Percentiles rank a stretch among this genome's conserved stretches.
Evolutionary conservation across 2,329 filamentous ascomycete genomes (phyloP).

Genomic region (Spiromastix sp.): DNA sequence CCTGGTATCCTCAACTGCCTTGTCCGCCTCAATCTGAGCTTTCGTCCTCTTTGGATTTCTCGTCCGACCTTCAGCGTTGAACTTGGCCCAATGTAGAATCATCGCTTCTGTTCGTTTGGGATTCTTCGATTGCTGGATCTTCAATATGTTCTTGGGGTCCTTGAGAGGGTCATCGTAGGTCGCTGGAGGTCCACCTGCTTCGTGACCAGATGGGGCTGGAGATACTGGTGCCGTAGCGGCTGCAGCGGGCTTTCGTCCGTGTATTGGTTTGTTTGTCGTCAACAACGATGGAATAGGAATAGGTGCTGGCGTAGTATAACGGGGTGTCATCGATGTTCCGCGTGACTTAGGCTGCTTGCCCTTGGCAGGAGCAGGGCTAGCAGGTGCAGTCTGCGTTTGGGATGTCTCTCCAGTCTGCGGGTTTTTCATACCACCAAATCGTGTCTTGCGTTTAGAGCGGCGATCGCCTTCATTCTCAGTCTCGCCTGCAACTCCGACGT

Average conservation of each 20-base stretch:
- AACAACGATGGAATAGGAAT: constrained; percentile 9
- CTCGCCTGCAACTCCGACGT: constrained; percentile 1
- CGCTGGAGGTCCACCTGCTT: constrained; percentile 1
- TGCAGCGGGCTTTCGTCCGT: constrained; percentile 5
- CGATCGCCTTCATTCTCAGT: constrained; percentile 3
- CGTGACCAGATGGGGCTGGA: constrained; percentile 2
- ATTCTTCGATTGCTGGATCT: constrained; percentile 34
- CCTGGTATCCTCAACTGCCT: constrained; percentile 12
- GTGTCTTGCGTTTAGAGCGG: constrained; percentile 8
- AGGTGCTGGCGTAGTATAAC: constrained; percentile 13
- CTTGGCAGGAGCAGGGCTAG: constrained; percentile 3
- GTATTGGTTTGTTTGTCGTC: neutral
- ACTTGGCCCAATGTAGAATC: constrained; percentile 35
- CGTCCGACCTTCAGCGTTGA: constrained; percentile 33
- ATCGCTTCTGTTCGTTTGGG: constrained; percentile 35
- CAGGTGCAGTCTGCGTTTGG: constrained; percentile 8
- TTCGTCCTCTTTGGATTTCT: constrained; percentile 35
- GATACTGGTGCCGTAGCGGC: neutral
- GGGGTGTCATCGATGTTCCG: constrained; percentile 8
- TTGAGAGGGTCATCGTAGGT: constrained; percentile 14
- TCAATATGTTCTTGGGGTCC: constrained; percentile 17
- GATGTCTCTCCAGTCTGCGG: constrained; percentile 9
- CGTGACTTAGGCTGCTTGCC: constrained; percentile 8
- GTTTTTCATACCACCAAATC: constrained; percentile 10
- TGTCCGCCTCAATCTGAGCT: constrained; percentile 34